Conservation (phyloP, 2,329 filamentous ascomycete species). For the Bipolaris victoriae region DNA sequence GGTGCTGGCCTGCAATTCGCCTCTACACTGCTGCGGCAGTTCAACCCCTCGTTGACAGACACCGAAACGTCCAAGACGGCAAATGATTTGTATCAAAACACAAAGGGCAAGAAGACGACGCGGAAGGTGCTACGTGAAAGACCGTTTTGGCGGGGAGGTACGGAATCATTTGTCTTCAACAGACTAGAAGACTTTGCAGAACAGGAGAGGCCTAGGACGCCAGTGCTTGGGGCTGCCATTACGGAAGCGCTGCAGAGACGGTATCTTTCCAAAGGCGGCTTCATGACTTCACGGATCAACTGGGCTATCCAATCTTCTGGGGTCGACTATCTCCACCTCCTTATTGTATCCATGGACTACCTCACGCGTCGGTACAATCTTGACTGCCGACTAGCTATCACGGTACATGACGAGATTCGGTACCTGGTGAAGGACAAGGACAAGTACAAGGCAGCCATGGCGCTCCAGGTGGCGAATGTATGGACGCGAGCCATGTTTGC, state of each 20-base stretch:
- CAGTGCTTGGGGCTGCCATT: slow-evolving; percentile 91
- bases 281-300: slow-evolving; percentile 96
- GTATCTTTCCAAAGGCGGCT: slow-evolving; percentile 86
- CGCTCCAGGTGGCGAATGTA: slow-evolving; percentile 88
- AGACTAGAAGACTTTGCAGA: slow-evolving; percentile 97
- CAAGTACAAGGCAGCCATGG: slow-evolving; percentile 88
- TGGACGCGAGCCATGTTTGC: slow-evolving; percentile 98
- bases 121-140: slow-evolving; percentile 73
- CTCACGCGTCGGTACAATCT: slow-evolving; percentile 85
- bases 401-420: slow-evolving; percentile 96
- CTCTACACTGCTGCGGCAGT: slow-evolving; percentile 85
- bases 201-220: slow-evolving; percentile 87
- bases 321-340: slow-evolving; percentile 93
- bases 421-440: slow-evolving; percentile 88
- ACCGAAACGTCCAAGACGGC: slow-evolving; percentile 77
- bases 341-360: slow-evolving; percentile 95
- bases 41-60: slow-evolving; percentile 85
- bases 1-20: slow-evolving; percentile 97
- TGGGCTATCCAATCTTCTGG: slow-evolving; percentile 99
- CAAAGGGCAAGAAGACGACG: slow-evolving; percentile 86
- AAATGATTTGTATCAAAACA: slow-evolving; percentile 80
- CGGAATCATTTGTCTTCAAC: slow-evolving; percentile 98
- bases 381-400: slow-evolving; percentile 83
- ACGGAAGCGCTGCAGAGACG: slow-evolving; percentile 92
- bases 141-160: slow-evolving; percentile 93